Evolutionary conservation across 345 rosid genomes (phyloP), one percentile per base, ranked within the genome.

Genomic region (Turnera subulata): DNA sequence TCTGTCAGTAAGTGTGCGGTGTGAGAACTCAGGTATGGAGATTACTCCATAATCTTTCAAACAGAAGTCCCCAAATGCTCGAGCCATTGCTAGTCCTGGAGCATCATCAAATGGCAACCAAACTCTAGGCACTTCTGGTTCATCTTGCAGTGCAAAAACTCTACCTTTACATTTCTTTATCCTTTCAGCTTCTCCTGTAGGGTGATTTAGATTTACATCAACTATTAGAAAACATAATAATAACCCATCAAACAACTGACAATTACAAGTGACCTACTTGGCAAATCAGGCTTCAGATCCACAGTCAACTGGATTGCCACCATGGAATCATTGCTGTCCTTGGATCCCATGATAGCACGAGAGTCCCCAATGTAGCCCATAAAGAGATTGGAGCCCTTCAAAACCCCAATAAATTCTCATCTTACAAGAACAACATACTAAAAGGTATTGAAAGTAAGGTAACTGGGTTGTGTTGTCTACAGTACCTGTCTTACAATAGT

Each of bases 41-140:
- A 94, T 94, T 37, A 94, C 99, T 45, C 99, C 99, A 43, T 94
- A 94, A 56, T 94, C 99, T 81, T 94, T 94, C 54, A 94, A 72
- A 81, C 99, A 94, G 66, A 94, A 94, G 73, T 94, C 99, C 13
- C 99, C 99, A 59, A 94, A 94, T 35, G 99, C 99, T 54, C 99
- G 82, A 48, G 99, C 99, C 97, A 94, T 94, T 61, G 99, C 99
- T 33, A 94, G 68, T 50, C 99, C 99, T n/a, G 97, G 99, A 60
- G 97, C 97, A 69, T 94, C 93, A 78, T 94, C 99, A 72, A 77
- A 94, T 29, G 99, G 99, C 78, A 94, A 67, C 99, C 99, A 94
- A 21, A 94, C 99, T 78, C 97, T 81, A 26, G 86, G 68, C 45
- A 94, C 99, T 80, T 90, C 99, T 61, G 99, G 99, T 70, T 94